These are phyloP conservation scores for Infundibulicybe gibba DNA, from an alignment of 768 basidiomycete species.

Conservation along the genomic window DNA sequence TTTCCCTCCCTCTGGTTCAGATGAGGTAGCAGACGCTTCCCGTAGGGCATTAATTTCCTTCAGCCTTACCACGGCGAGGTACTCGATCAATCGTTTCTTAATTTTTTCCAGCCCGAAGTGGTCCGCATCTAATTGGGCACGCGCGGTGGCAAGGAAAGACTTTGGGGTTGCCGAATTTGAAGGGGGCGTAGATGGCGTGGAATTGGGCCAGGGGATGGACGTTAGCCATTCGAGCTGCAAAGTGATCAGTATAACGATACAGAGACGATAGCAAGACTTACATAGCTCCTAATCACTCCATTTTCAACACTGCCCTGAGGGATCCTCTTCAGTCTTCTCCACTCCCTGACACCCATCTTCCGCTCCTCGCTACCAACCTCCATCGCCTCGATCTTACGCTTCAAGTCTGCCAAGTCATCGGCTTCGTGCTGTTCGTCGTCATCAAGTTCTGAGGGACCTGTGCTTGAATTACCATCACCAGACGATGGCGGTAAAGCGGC, in stretches of 20 bases:
- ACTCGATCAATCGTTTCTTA: slow-evolving; percentile 89
- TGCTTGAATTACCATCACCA: slow-evolving; percentile 4
- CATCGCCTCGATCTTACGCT: slow-evolving; percentile 72
- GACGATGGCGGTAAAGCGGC: slow-evolving; percentile 13
- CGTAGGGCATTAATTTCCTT: slow-evolving; percentile 43
- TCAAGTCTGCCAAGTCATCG: slow-evolving; percentile 73
- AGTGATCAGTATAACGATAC: slow-evolving; percentile 9
- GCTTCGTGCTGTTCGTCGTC: slow-evolving; percentile 80
- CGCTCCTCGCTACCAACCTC: slow-evolving; percentile 73
- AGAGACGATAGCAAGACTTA: slow-evolving; percentile 29
- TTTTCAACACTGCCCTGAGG: slow-evolving; percentile 88
- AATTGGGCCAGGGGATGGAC: slow-evolving; percentile 77
- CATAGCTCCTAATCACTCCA: slow-evolving; percentile 83
- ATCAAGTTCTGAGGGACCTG: slow-evolving; percentile 53
- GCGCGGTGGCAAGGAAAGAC: slow-evolving; percentile 66
- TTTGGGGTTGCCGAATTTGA: slow-evolving; percentile 30
- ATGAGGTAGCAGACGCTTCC: slow-evolving; percentile 19
- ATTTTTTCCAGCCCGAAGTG: slow-evolving; percentile 93
- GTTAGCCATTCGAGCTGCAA: slow-evolving; percentile 81
- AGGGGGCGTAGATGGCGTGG: slow-evolving; percentile 19
- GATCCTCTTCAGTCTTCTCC: slow-evolving; percentile 82
- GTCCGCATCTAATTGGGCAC: slow-evolving; percentile 80
- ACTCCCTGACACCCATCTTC: slow-evolving; percentile 79
- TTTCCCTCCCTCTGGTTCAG: no score
- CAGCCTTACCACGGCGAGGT: slow-evolving; percentile 79